phyloP scores from a whole-genome alignment of 2,329 filamentous ascomycete species.

The Microdochium trichocladiopsis region DNA sequence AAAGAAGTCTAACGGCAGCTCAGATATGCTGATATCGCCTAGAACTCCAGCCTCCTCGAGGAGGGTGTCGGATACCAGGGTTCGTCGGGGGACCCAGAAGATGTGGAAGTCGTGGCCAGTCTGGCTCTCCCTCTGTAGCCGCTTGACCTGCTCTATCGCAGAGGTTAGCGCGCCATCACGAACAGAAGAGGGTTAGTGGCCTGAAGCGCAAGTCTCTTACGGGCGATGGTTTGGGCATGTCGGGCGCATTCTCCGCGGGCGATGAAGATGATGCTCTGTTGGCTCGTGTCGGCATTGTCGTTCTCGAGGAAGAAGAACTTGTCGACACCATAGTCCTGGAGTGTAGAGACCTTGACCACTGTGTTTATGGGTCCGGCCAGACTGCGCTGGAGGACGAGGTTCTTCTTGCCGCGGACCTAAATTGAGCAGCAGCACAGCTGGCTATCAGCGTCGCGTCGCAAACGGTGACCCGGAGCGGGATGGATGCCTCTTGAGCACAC shows the following conservation, averaged over 20 bases:
- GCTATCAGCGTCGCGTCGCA: slow-evolving; percentile 8
- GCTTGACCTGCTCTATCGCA: slow-evolving; percentile 76
- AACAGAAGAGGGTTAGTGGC: too few species aligned
- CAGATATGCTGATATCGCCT: slow-evolving; percentile 82
- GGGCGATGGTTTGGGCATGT: slow-evolving; percentile 79
- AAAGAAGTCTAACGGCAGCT: slow-evolving; percentile 84
- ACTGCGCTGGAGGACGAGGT: slow-evolving; percentile 85
- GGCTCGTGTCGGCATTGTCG: slow-evolving; percentile 86
- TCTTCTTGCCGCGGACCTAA: slow-evolving; percentile 97
- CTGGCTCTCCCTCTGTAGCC: slow-evolving; percentile 78
- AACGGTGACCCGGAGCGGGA: slow-evolving; percentile 2
- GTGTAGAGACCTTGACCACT: slow-evolving; percentile 89
- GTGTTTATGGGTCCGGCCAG: slow-evolving; percentile 84
- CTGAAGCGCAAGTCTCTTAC: too few species aligned
- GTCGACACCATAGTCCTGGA: slow-evolving; percentile 96
- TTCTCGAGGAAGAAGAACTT: slow-evolving; percentile 97
- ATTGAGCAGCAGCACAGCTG: slow-evolving; percentile 8
- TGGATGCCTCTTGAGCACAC: slow-evolving; percentile 30
- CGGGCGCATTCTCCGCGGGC: slow-evolving; percentile 82
- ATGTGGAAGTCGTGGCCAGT: slow-evolving; percentile 94
- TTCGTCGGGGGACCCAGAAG: slow-evolving; percentile 91
- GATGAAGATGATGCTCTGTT: slow-evolving; percentile 92
- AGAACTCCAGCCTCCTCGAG: slow-evolving; percentile 89
- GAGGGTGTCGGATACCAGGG: slow-evolving; percentile 82
- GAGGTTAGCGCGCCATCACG: neutral